A percentile compares a stretch with the other conserved stretches of the same genome.
These are phyloP conservation scores for Hygrophoropsis aurantiaca DNA, from an alignment of 768 basidiomycete genomes.

Conservation along the genomic window DNA sequence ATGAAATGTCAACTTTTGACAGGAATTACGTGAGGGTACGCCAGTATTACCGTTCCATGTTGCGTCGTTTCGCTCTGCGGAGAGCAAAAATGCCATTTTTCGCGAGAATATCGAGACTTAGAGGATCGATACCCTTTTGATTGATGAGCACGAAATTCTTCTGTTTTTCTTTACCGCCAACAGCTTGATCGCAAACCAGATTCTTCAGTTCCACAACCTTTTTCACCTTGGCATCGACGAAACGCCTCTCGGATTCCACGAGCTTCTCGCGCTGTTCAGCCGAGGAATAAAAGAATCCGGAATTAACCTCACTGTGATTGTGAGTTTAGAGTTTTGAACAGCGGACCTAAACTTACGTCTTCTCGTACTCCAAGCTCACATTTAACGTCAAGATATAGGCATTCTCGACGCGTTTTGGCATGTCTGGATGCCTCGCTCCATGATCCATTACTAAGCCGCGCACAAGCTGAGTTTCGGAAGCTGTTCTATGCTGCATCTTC, in stretches of 20 bases:
- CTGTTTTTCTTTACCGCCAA: slow-evolving; percentile 76
- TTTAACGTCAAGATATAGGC: slow-evolving; percentile 94
- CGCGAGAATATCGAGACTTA: slow-evolving; percentile 91
- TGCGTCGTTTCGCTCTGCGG: slow-evolving; percentile 93
- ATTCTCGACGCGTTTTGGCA: slow-evolving; percentile 98
- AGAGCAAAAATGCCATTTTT: slow-evolving; percentile 97
- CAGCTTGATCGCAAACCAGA: slow-evolving; percentile 89
- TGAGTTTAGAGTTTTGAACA: slow-evolving; percentile 17
- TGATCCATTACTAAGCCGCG: slow-evolving; percentile 97
- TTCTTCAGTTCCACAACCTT: slow-evolving; percentile 98
- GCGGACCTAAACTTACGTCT: slow-evolving; percentile 73
- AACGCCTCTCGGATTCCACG: slow-evolving; percentile 93
- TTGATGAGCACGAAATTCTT: slow-evolving; percentile 95
- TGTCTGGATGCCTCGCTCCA: slow-evolving; percentile 96
- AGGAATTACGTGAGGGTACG: slow-evolving; percentile 25
- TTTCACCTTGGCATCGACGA: slow-evolving; percentile 90
- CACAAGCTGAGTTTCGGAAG: slow-evolving; percentile 94
- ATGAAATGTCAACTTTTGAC: slow-evolving; percentile 2
- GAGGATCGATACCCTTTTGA: slow-evolving; percentile 98
- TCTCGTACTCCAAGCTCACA: slow-evolving; percentile 98
- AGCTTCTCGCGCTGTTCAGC: slow-evolving; percentile 98
- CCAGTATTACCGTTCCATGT: slow-evolving; percentile 86
- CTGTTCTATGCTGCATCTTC: slow-evolving; percentile 99
- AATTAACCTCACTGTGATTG: slow-evolving; percentile 87
- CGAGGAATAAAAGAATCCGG: slow-evolving; percentile 98